Evolutionary conservation across 805 yeast genomes (phyloP).

Genomic region (Zygosaccharomyces rouxii): DNA sequence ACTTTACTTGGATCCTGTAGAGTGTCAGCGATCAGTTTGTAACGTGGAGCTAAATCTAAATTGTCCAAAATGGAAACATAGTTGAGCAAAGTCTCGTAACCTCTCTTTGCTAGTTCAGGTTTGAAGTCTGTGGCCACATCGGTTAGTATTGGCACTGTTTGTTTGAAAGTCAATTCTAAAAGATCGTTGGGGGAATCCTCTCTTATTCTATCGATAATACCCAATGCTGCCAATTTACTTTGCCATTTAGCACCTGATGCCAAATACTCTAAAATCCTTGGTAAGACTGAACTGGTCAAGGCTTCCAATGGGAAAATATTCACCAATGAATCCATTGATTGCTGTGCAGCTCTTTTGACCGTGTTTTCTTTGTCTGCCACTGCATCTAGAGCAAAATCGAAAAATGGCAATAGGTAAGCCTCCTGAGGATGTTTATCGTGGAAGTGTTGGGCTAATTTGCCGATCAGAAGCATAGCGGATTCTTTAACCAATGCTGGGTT

Average conservation of each 20-base stretch:
- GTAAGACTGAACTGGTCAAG: constrained; percentile 63
- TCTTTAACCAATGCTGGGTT: constrained; percentile 73
- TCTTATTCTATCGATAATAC: constrained; percentile 64
- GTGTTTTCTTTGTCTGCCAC: constrained; percentile 83
- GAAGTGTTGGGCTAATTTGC: constrained; percentile 54
- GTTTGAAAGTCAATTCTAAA: constrained; percentile 73
- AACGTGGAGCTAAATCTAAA: constrained; percentile 84
- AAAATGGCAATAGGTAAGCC: constrained; percentile 61
- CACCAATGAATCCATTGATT: constrained; percentile 65
- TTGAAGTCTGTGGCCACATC: constrained; percentile 92
- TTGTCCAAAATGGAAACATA: constrained; percentile 85
- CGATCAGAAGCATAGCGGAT: constrained; percentile 59
- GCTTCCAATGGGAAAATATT: constrained; percentile 75
- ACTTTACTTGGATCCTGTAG: constrained; percentile 86
- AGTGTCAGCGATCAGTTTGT: constrained; percentile 78
- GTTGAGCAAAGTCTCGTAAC: constrained; percentile 61
- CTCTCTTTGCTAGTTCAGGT: constrained; percentile 89
- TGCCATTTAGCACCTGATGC: constrained; percentile 89
- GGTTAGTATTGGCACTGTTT: constrained; percentile 77
- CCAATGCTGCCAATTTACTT: constrained; percentile 76
- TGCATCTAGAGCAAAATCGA: constrained; percentile 63
- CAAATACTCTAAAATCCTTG: constrained; percentile 58
- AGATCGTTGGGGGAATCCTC: constrained; percentile 82
- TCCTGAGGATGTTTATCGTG: constrained; percentile 71
- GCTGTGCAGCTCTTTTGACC: constrained; percentile 81